Conservation (phyloP, 257 asterid species). For the Solanum virginianum region DNA sequence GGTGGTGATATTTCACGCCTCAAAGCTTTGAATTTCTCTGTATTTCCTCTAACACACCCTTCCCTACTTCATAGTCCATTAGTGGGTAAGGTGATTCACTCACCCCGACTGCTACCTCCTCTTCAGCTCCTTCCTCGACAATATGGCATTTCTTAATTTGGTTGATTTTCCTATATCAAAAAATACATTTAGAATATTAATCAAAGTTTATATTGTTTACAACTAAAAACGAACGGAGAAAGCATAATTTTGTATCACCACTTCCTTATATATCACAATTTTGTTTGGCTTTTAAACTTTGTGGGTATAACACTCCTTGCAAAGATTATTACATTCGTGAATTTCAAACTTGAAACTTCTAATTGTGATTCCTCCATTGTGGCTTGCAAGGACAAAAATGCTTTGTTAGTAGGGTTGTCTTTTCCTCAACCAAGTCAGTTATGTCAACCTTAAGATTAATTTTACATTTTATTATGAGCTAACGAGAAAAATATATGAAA, state of each 20-base stretch:
- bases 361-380: not conserved
- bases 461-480: not conserved
- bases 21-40: no score
- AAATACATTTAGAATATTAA: no score
- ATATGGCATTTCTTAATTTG: no score
- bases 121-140: no score
- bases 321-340: rapidly evolving
- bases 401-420: not conserved
- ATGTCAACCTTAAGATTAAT: not conserved
- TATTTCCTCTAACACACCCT: no score
- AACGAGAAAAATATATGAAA: not conserved
- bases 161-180: no score
- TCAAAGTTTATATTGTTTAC: no score
- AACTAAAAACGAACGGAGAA: no score
- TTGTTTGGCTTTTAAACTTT: not conserved
- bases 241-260: not conserved
- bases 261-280: not conserved
- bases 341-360: not conserved
- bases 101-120: no score
- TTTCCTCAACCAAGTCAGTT: not conserved
- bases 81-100: no score
- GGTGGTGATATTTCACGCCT: no score
- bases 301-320: not conserved
- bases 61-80: no score
- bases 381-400: not conserved